Conservation (phyloP, 1,284 basidiomycete species). For the Sanguinoderma infundibulare region DNA sequence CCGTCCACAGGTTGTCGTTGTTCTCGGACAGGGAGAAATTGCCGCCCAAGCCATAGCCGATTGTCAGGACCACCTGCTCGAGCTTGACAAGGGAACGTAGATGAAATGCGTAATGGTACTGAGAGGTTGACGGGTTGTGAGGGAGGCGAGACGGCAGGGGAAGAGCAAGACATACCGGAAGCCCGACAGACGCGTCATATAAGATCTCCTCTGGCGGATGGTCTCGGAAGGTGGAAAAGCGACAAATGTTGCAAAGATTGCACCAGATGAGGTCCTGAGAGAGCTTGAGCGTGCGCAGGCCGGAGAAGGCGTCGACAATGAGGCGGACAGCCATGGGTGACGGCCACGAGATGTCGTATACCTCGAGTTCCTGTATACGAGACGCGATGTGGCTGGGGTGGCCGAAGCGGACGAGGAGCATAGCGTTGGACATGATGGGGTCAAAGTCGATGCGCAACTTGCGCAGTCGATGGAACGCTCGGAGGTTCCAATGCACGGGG, state of each 20-base stretch:
- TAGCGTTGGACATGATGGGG: constrained; percentile 17
- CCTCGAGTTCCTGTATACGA: constrained; percentile 20
- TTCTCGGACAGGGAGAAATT: constrained; percentile 2
- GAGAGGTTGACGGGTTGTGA: not conserved
- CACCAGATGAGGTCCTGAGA: constrained; percentile 26
- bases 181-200: constrained; percentile 22
- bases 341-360: constrained; percentile 26
- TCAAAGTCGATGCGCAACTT: constrained; percentile 27
- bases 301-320: constrained; percentile 19
- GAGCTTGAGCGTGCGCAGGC: constrained; percentile 21
- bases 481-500: constrained; percentile 19
- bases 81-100: constrained; percentile 16
- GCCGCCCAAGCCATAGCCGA: constrained; percentile 21
- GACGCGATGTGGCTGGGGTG: constrained; percentile 18
- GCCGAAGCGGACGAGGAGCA: constrained; percentile 22
- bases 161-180: constrained; percentile 17
- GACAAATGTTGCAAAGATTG: constrained; percentile 26
- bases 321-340: constrained; percentile 19
- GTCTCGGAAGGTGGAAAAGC: constrained; percentile 24
- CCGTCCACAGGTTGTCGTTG: constrained; percentile 22
- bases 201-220: constrained; percentile 19
- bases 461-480: constrained; percentile 19
- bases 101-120: constrained; percentile 20
- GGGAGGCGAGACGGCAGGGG: not conserved
- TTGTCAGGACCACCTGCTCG: constrained; percentile 15